Conservation (phyloP, 495 filamentous ascomycete genomes). For the Penicillium soppii region DNA sequence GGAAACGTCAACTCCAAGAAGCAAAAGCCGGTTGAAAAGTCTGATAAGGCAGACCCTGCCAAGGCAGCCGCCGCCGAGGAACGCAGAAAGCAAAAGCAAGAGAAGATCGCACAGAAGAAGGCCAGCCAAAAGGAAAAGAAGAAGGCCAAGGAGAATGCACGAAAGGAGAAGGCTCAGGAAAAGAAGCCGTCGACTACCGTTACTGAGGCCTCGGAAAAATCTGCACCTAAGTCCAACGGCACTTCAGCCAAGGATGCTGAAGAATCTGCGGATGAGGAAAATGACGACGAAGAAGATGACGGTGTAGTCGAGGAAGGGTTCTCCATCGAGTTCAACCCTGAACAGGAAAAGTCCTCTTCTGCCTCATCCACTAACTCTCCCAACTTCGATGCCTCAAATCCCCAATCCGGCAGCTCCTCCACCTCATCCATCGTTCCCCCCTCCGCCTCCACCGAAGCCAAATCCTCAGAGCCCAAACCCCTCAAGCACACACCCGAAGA, state of each 20-base stretch:
- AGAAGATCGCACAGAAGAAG: constrained; percentile 53
- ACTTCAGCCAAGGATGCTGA: constrained; percentile 30
- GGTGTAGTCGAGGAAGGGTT: constrained; percentile 46
- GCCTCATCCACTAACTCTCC: constrained; percentile 60
- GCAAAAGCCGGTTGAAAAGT: constrained; percentile 19
- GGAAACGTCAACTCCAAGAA: constrained; percentile 35
- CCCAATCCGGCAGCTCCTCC: constrained; percentile 66
- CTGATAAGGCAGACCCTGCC: constrained; percentile 26
- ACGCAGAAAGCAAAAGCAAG: constrained; percentile 43
- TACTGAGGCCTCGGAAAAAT: constrained; percentile 19
- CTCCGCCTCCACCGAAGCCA: constrained; percentile 37
- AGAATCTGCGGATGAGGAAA: constrained; percentile 20
- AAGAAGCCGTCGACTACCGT: constrained; percentile 27
- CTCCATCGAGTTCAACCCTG: constrained; percentile 39
- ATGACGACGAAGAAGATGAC: constrained; percentile 35
- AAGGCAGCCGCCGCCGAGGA: constrained; percentile 41
- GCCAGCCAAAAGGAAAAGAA: constrained; percentile 47
- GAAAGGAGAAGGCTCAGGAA: constrained; percentile 42
- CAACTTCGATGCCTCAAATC: constrained; percentile 58
- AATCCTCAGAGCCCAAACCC: constrained; percentile 37
- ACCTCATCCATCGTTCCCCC: constrained; percentile 67
- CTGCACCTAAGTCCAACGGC: constrained; percentile 22
- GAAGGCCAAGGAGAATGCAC: constrained; percentile 47
- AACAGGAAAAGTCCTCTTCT: constrained; percentile 43
- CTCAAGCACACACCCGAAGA: constrained; percentile 61